Conservation (phyloP, 495 filamentous ascomycete genomes). For the Penicillium lividum region DNA sequence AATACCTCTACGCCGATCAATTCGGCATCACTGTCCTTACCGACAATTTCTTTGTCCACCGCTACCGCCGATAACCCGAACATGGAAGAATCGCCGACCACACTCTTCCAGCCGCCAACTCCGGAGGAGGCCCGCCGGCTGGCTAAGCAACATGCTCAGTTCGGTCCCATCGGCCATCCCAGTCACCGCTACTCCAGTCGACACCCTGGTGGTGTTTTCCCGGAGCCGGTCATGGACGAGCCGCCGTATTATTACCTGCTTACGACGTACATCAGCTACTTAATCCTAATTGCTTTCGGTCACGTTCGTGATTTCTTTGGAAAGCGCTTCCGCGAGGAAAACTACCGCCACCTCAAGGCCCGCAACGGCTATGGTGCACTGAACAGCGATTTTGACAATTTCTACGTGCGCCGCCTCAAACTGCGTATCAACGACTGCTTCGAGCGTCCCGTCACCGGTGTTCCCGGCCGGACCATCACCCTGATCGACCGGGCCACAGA, state of each 20-base stretch:
- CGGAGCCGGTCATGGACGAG: conserved; percentile 87
- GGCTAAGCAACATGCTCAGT: conserved; percentile 84
- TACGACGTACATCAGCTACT: conserved; percentile 95
- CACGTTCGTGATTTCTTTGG: conserved; percentile 98
- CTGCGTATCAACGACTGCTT: conserved; percentile 96
- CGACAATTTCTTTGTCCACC: conserved; percentile 89
- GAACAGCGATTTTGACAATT: conserved; percentile 98
- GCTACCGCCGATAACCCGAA: conserved; percentile 77
- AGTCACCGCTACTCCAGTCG: conserved; percentile 85
- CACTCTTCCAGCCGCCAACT: conserved; percentile 88
- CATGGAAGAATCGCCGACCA: conserved; percentile 72
- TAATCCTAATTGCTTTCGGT: conserved; percentile 92
- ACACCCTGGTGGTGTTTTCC: conserved; percentile 74
- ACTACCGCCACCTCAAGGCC: conserved; percentile 80
- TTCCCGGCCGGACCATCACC: conserved; percentile 91
- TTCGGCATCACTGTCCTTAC: conserved; percentile 74
- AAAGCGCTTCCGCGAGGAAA: conserved; percentile 82
- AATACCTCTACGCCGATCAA: conserved; percentile 63
- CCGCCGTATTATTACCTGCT: conserved; percentile 95
- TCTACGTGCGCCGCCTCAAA: conserved; percentile 92
- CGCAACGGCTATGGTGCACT: conserved; percentile 92
- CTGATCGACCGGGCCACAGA: conserved; percentile 83
- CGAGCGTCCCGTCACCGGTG: conserved; percentile 84
- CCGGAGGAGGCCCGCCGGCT: conserved; percentile 75
- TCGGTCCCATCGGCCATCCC: conserved; percentile 78